Conservation (phyloP, 2,329 filamentous ascomycete genomes). For the Ampelomyces quisqualis region DNA sequence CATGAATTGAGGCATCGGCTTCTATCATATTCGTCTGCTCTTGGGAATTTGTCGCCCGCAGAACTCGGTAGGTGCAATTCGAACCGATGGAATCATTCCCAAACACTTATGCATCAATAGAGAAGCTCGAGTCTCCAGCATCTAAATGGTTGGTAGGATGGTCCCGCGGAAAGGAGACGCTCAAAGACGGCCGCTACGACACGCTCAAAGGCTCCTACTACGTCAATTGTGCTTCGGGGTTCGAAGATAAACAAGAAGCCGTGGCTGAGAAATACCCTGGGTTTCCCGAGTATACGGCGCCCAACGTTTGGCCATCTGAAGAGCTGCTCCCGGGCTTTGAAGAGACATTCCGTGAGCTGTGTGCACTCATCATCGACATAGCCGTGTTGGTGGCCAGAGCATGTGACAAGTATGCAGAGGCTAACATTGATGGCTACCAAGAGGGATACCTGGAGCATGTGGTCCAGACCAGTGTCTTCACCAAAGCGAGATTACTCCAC, state of each 20-base stretch:
- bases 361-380: conserved; percentile 81
- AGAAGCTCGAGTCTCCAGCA: conserved; percentile 51
- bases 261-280: conserved; percentile 56
- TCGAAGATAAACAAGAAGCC: conserved; percentile 61
- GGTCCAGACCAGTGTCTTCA: conserved; percentile 80
- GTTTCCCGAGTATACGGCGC: conserved; percentile 84
- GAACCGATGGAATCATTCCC: background rate
- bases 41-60: conserved; percentile 73
- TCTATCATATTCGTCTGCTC: conserved; percentile 83
- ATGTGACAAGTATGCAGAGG: conserved; percentile 80
- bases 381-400: conserved; percentile 86
- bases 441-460: conserved; percentile 80
- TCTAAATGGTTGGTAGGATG: conserved; percentile 68
- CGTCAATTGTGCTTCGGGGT: conserved; percentile 68
- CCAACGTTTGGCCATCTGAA: conserved; percentile 82
- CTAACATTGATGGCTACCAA: conserved; percentile 75
- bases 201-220: conserved; percentile 83
- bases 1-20: conserved; percentile 68
- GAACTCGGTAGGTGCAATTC: conserved; percentile 62
- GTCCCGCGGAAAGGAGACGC: conserved; percentile 79
- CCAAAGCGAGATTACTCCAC: conserved; percentile 87
- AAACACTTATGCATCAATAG: conserved; percentile 22
- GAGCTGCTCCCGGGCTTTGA: conserved; percentile 73
- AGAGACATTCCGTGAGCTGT: conserved; percentile 70
- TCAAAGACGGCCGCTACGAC: conserved; percentile 75